phyloP scores from a whole-genome alignment of 2,329 filamentous ascomycete species.

The Fusarium musae region DNA sequence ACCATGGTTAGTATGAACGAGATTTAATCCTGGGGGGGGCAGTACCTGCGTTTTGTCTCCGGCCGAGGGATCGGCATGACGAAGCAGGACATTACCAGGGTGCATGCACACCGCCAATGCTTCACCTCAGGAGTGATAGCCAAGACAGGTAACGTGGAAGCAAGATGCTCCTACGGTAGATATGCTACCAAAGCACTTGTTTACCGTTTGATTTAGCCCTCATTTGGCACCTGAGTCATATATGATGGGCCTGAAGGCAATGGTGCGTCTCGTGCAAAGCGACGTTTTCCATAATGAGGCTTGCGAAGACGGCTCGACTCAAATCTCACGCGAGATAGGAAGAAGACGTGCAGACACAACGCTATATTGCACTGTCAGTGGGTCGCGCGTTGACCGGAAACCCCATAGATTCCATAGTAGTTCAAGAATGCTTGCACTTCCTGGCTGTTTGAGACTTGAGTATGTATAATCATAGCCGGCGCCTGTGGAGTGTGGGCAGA shows the following conservation, averaged over 20 bases:
- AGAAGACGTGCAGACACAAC: not conserved
- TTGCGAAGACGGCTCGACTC: not conserved
- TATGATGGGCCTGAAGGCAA: not conserved
- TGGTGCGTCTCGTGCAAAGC: not conserved
- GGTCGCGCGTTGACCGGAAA: not conserved
- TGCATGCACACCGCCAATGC: not conserved
- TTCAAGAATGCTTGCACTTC: not conserved
- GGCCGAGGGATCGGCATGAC: not conserved
- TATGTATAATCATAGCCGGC: not conserved
- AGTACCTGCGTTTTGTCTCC: constrained; percentile 2
- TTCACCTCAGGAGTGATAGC: not conserved
- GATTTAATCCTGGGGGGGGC: not conserved
- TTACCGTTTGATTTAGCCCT: not conserved
- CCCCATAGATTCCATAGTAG: not conserved
- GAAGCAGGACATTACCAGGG: not conserved
- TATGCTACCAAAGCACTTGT: not conserved
- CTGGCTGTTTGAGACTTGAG: not conserved
- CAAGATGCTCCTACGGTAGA: not conserved
- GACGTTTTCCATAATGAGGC: not conserved
- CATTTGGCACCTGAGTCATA: not conserved
- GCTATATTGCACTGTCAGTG: not conserved
- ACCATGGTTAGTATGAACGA: not conserved
- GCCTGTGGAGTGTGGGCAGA: not conserved
- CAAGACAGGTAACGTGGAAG: not conserved
- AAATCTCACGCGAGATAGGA: not conserved